phyloP scores from a whole-genome alignment of 2,329 filamentous ascomycete species.

The Cladosporium austrohemisphaericum region DNA sequence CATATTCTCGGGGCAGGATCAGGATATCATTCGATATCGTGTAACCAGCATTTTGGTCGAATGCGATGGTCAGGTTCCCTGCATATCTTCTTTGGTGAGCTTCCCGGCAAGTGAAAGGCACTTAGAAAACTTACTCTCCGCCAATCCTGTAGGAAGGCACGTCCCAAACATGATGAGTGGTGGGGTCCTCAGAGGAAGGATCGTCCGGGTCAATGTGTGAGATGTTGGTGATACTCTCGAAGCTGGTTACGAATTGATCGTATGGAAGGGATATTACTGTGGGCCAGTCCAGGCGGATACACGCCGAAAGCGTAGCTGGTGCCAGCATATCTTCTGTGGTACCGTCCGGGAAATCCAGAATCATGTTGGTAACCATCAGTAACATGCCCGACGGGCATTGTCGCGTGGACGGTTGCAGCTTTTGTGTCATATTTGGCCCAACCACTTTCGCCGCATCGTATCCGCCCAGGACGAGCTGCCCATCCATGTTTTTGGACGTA shows the following conservation, averaged over 20 bases:
- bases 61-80: conserved; percentile 14
- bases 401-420: conserved; percentile 8
- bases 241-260: conserved; percentile 16
- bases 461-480: conserved; percentile 29
- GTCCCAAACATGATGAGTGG: too few species aligned
- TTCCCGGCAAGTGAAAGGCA: conserved; percentile 1
- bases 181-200: not conserved
- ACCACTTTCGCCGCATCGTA: conserved; percentile 29
- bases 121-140: conserved; percentile 16
- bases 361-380: conserved; percentile 24
- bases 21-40: conserved; percentile 19
- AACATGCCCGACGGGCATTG: conserved; percentile 23
- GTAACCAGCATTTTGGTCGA: conserved; percentile 8
- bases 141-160: conserved; percentile 8
- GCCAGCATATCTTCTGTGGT: conserved; percentile 16
- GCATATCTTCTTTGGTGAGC: conserved; percentile 12
- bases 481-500: conserved; percentile 22
- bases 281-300: conserved; percentile 19
- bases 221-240: conserved; percentile 12
- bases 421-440: conserved; percentile 24
- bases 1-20: conserved; percentile 15
- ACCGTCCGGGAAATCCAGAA: conserved; percentile 29
- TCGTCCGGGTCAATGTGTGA: not conserved
- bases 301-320: conserved; percentile 12
- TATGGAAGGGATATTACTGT: conserved; percentile 14